Percentiles rank a stretch among this genome's conserved stretches.
Conservation (phyloP, 192 early-diverging fungal genomes). For the Pilaira anomala region DNA sequence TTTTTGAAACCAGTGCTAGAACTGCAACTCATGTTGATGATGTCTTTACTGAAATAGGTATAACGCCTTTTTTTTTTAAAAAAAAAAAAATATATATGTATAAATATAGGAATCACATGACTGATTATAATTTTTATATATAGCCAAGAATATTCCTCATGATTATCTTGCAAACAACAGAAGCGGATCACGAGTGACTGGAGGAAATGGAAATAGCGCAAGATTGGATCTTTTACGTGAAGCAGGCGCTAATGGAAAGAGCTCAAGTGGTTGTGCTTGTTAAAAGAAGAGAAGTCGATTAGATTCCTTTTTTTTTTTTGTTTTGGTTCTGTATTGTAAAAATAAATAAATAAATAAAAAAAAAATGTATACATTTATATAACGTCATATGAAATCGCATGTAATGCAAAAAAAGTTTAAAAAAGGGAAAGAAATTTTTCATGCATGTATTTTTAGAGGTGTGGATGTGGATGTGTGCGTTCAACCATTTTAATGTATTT, state of each 20-base stretch:
- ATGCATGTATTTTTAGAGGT: no score
- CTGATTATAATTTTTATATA: background rate
- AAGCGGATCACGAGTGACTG: constrained; percentile 1
- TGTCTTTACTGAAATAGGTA: constrained; percentile 85
- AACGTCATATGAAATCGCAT: background rate
- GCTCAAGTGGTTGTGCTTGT: constrained; percentile 21
- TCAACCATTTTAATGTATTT: no score
- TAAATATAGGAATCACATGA: constrained; percentile 4
- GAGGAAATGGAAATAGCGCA: background rate
- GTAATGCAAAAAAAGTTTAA: no score
- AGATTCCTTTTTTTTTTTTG: background rate
- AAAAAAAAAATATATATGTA: background rate
- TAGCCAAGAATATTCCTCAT: constrained; percentile 18
- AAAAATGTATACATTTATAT: no score
- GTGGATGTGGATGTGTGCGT: no score
- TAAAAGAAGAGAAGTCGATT: background rate
- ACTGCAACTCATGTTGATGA: constrained; percentile 85
- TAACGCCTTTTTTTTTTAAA: background rate
- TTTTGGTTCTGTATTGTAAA: background rate
- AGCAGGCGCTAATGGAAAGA: constrained; percentile 2
- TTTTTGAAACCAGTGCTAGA: constrained; percentile 92
- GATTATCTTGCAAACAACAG: constrained; percentile 11
- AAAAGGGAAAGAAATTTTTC: no score
- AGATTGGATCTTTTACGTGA: constrained; percentile 16
- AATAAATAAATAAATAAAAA: no score